Conservation (phyloP, 768 basidiomycete species). For the Pleurotus eryngii region DNA sequence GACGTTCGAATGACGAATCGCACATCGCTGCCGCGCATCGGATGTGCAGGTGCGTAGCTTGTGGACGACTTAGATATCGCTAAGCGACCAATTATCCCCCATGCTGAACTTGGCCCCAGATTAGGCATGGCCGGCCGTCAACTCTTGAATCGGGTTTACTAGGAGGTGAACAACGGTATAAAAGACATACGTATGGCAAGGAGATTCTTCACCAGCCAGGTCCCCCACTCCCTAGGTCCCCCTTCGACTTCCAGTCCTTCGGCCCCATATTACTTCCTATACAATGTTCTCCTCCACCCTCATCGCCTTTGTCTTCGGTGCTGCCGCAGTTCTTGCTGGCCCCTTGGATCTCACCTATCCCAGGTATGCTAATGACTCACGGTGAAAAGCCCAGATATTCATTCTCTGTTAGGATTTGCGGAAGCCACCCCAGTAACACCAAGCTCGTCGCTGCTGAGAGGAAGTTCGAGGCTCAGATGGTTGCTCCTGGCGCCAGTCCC, state of each 20-base stretch:
- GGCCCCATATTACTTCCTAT: neutral
- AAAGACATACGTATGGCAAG: neutral
- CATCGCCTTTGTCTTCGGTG: slow-evolving; percentile 25
- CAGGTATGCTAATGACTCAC: slow-evolving; percentile 15
- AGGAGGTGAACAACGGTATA: neutral
- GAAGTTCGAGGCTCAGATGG: slow-evolving; percentile 38
- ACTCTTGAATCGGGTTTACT: neutral
- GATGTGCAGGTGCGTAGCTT: neutral
- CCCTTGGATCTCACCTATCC: slow-evolving; percentile 19
- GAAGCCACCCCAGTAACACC: slow-evolving; percentile 32
- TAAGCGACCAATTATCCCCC: slow-evolving; percentile 5
- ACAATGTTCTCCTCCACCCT: slow-evolving; percentile 25
- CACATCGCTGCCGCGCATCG: slow-evolving; percentile 2
- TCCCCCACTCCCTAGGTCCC: neutral
- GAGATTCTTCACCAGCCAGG: neutral
- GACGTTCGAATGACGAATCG: slow-evolving; percentile 6
- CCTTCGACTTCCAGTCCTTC: neutral
- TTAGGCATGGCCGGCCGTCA: neutral
- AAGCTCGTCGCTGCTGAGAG: slow-evolving; percentile 33
- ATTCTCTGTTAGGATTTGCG: slow-evolving; percentile 31
- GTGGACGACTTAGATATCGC: slow-evolving; percentile 1
- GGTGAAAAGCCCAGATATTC: neutral
- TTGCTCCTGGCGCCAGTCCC: slow-evolving; percentile 14
- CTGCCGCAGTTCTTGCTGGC: slow-evolving; percentile 23
- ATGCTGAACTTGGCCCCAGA: slow-evolving; percentile 3